Conservation (phyloP, 164 flowering plant species). For the Nymphaea thermarum region DNA sequence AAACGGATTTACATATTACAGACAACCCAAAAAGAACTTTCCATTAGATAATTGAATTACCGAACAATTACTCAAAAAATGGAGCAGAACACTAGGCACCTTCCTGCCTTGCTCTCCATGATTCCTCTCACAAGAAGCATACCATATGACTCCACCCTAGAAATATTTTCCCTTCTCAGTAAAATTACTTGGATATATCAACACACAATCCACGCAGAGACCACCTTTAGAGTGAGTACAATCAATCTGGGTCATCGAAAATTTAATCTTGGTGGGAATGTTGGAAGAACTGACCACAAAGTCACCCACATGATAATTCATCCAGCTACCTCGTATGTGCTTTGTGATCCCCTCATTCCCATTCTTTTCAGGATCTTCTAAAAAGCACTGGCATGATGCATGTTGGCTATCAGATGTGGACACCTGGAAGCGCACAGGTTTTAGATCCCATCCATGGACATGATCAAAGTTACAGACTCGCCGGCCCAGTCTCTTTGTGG, state of each 20-base stretch:
- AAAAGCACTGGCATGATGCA: constrained; percentile 27
- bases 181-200: constrained; percentile 31
- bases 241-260: constrained; percentile 72
- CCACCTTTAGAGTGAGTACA: constrained; percentile 88
- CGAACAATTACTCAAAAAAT: too few species aligned
- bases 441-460: constrained; percentile 79
- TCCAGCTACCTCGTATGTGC: constrained; percentile 33
- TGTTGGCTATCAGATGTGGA: constrained; percentile 52
- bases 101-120: too few species aligned
- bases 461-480: constrained; percentile 35
- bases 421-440: constrained; percentile 57
- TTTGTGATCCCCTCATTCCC: constrained; percentile 11
- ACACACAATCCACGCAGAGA: constrained; percentile 53
- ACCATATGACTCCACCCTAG: not conserved
- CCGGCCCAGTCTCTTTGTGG: constrained; percentile 35
- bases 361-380: constrained; percentile 28
- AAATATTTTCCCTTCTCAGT: not conserved
- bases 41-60: too few species aligned
- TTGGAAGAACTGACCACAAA: constrained; percentile 25
- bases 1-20: too few species aligned
- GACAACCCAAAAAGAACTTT: too few species aligned
- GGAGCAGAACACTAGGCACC: too few species aligned
- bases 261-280: constrained; percentile 27
- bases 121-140: too few species aligned
- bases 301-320: constrained; percentile 46